Percentiles rank a stretch among this genome's conserved stretches.
Conservation (phyloP, 2,329 filamentous ascomycete genomes). For the Trichoderma pleuroti region DNA sequence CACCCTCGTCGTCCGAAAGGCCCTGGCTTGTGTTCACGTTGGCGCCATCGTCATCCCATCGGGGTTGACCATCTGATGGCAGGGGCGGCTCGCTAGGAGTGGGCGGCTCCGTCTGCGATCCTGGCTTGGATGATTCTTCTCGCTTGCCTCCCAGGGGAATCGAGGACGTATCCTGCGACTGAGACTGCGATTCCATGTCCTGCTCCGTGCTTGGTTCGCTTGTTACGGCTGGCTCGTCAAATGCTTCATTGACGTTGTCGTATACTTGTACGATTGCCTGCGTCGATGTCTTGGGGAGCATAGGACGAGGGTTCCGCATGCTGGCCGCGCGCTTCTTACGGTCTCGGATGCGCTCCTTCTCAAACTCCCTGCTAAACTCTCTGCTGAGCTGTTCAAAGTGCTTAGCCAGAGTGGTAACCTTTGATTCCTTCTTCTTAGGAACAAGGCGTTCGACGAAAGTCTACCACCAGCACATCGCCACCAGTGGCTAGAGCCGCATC, state of each 20-base stretch:
- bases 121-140: conserved; percentile 25
- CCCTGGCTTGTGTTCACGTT: conserved; percentile 44
- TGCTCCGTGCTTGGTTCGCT: conserved; percentile 40
- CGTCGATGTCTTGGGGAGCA: conserved; percentile 81
- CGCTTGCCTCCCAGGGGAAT: conserved; percentile 29
- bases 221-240: conserved; percentile 69
- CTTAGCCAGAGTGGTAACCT: conserved; percentile 86
- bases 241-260: conserved; percentile 86
- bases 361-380: conserved; percentile 95
- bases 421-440: conserved; percentile 68
- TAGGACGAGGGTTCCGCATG: conserved; percentile 70
- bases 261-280: conserved; percentile 96
- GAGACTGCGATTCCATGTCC: conserved; percentile 18
- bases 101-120: conserved; percentile 20
- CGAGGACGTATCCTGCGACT: conserved; percentile 23
- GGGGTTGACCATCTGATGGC: conserved; percentile 25
- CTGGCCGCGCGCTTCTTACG: conserved; percentile 76
- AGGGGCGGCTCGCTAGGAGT: conserved; percentile 26
- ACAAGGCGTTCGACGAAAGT: conserved; percentile 55
- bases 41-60: conserved; percentile 29
- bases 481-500: conserved; percentile 53
- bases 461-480: conserved; percentile 46
- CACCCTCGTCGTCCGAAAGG: conserved; percentile 66
- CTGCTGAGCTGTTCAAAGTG: conserved; percentile 96
- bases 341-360: conserved; percentile 87